phyloP scores from a whole-genome alignment of 148 eudicot genomes.

The Amaranthus cruentus region DNA sequence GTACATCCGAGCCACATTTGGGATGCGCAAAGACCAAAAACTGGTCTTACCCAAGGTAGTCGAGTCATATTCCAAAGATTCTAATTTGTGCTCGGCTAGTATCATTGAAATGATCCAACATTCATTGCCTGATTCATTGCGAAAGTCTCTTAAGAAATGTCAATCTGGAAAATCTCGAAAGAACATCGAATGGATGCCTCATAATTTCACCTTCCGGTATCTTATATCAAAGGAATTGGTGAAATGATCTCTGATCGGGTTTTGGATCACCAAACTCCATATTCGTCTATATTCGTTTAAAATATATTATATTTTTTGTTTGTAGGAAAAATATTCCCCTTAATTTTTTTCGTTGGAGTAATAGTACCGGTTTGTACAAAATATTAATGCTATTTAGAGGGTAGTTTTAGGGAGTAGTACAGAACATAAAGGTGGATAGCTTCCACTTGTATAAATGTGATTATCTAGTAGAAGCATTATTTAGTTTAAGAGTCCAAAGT shows the following conservation, averaged over 20 bases:
- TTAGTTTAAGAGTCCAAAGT: conserved; percentile 9
- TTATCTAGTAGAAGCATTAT: background rate
- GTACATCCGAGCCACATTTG: conserved; percentile 93
- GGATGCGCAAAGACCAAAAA: conserved; percentile 72
- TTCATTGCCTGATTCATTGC: conserved; percentile 64
- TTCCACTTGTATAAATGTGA: conserved; percentile 26
- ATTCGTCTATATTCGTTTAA: conserved; percentile 3
- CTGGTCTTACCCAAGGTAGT: conserved; percentile 66
- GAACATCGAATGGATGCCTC: conserved; percentile 73
- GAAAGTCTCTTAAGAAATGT: conserved; percentile 63
- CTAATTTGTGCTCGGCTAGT: conserved; percentile 52
- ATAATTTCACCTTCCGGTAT: conserved; percentile 75
- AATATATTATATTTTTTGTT: conserved; percentile 4
- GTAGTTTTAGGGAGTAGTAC: conserved; percentile 19
- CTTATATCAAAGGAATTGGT: conserved; percentile 68
- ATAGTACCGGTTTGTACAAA: conserved; percentile 20
- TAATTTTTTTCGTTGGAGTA: conserved; percentile 15
- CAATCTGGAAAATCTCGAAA: conserved; percentile 53
- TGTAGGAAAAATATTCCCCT: background rate
- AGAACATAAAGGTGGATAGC: conserved; percentile 7
- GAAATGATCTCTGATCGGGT: conserved; percentile 26
- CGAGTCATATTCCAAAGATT: conserved; percentile 74
- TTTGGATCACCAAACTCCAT: background rate
- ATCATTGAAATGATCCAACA: conserved; percentile 73
- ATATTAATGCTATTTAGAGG: background rate